Evolutionary conservation across 306 rosid species (phyloP).

Genomic region (Ormosia emarginata): DNA sequence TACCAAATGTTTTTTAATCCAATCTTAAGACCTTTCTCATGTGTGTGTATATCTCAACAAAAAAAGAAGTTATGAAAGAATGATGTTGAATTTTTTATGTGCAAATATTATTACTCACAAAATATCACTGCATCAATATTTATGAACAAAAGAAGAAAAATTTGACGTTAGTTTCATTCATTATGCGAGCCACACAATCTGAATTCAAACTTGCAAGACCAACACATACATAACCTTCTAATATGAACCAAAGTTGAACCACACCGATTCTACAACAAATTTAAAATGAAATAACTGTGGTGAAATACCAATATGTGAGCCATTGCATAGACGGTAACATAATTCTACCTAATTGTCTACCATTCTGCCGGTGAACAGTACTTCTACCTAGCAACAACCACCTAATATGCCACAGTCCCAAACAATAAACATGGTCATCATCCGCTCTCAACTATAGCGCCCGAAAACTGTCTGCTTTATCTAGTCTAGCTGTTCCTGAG

Average conservation of each 20-base stretch:
- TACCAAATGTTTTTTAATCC: too few relatives aligned
- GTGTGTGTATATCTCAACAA: too few relatives aligned
- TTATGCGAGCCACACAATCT: background rate
- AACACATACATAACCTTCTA: background rate
- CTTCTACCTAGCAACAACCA: background rate
- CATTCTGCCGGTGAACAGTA: background rate
- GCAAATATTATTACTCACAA: too few relatives aligned
- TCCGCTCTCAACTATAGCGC: conserved; percentile 30
- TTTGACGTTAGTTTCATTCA: background rate
- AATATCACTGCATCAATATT: background rate
- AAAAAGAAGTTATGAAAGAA: too few relatives aligned
- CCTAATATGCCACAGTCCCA: background rate
- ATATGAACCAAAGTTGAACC: background rate
- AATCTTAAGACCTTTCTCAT: too few relatives aligned
- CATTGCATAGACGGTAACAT: background rate
- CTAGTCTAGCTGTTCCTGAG: conserved; percentile 84
- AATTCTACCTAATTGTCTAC: background rate
- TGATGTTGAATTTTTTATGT: too few relatives aligned
- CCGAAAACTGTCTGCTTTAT: conserved; percentile 70
- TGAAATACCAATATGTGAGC: background rate
- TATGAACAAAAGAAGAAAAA: background rate
- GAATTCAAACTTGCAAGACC: background rate
- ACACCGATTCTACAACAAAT: background rate
- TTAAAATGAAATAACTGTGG: background rate
- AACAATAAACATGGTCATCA: background rate